Evolutionary conservation across 2,329 filamentous ascomycete genomes (phyloP).

Genomic region (Neofusicoccum ribis): DNA sequence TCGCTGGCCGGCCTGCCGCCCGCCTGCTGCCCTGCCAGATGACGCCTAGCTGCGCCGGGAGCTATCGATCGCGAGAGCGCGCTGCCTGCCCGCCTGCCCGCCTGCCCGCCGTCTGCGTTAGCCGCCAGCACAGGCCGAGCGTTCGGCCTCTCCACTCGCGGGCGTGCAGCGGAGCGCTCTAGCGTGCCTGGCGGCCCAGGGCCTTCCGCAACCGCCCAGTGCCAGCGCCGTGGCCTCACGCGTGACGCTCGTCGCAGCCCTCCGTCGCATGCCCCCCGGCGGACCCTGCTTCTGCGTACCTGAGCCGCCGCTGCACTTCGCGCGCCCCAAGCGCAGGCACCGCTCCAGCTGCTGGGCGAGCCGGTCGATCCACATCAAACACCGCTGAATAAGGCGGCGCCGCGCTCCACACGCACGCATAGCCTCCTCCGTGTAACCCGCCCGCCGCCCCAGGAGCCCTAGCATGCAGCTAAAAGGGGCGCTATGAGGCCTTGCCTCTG

Average conservation of each 20-base stretch:
- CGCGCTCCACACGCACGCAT: not conserved
- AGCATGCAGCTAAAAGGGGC: constrained; percentile 7
- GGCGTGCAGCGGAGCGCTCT: too few species aligned
- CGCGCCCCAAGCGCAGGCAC: not conserved
- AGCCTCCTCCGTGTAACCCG: constrained; percentile 14
- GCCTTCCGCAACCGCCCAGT: not conserved
- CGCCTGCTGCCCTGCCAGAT: constrained; percentile 1
- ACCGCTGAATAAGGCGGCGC: constrained; percentile 9
- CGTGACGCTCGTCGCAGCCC: not conserved
- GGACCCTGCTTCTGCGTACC: constrained; percentile 4
- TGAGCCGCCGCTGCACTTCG: not conserved
- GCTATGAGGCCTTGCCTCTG: constrained; percentile 7
- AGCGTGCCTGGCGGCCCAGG: too few species aligned
- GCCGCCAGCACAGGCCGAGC: constrained; percentile 5
- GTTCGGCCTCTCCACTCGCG: not conserved
- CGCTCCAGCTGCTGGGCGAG: not conserved
- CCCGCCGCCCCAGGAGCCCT: not conserved
- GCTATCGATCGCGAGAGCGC: constrained; percentile 4
- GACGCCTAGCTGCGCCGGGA: constrained; percentile 14
- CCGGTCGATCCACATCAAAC: constrained; percentile 10
- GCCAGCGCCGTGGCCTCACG: not conserved
- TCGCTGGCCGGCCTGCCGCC: not conserved
- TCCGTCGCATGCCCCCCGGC: not conserved
- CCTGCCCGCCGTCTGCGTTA: not conserved
- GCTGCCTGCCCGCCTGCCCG: not conserved